phyloP scores from a whole-genome alignment of 192 early-diverging fungal genomes.

The Coemansia sp. region DNA sequence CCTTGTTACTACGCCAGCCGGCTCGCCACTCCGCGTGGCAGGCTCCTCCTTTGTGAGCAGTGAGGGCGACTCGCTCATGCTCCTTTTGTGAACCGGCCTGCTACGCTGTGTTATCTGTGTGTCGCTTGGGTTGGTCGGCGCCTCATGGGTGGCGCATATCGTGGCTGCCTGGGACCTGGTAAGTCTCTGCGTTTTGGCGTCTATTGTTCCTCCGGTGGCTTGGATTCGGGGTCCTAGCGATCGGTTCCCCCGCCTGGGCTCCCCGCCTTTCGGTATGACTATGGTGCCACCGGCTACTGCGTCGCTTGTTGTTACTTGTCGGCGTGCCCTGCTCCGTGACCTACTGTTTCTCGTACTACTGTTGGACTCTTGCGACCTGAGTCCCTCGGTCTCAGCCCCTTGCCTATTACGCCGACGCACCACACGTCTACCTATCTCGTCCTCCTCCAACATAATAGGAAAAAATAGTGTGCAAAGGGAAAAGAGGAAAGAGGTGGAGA shows the following conservation, averaged over 20 bases:
- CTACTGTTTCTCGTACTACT: constrained; percentile 2
- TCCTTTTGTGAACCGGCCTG: neutral
- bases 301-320: neutral
- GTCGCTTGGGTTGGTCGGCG: neutral
- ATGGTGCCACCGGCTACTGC: constrained; percentile 3
- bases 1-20: constrained; percentile 36
- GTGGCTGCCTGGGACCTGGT: neutral
- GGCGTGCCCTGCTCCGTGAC: neutral
- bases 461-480: neutral
- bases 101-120: constrained; percentile 1
- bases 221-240: neutral
- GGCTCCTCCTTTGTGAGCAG: constrained; percentile 6
- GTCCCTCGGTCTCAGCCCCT: neutral
- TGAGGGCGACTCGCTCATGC: constrained; percentile 19
- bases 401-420: neutral
- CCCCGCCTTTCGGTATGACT: neutral
- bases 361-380: constrained; percentile 4
- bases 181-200: neutral
- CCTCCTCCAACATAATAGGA: constrained; percentile 23
- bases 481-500: neutral
- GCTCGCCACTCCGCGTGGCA: neutral
- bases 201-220: neutral
- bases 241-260: neutral
- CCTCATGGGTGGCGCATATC: neutral
- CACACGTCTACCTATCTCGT: constrained; percentile 21